These are phyloP conservation scores for Chaetomiaceae sp. DNA, from an alignment of 2,329 filamentous ascomycete species.

Conservation along the genomic window DNA sequence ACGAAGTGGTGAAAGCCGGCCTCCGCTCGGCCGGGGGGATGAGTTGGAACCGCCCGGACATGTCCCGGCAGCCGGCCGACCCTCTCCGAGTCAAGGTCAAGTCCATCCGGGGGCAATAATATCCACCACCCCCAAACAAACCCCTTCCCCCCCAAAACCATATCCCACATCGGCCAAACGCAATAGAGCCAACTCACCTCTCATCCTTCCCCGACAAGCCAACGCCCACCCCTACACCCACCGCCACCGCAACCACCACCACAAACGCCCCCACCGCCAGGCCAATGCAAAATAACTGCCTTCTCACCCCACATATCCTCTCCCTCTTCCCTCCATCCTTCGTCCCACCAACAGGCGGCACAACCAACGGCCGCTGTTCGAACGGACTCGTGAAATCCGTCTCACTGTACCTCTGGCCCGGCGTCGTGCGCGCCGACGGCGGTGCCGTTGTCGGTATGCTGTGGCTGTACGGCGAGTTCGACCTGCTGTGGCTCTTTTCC, in stretches of 20 bases:
- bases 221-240: constrained; percentile 33
- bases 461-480: not conserved
- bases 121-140: too few species aligned
- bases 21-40: too few species aligned
- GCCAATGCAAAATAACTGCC: constrained; percentile 29
- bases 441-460: not conserved
- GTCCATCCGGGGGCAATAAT: too few species aligned
- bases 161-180: not conserved
- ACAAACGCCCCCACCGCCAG: constrained; percentile 30
- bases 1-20: not conserved
- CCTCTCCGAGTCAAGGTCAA: too few species aligned
- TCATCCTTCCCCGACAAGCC: not conserved
- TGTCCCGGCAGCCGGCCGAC: too few species aligned
- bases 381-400: constrained; percentile 12
- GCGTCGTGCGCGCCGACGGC: not conserved
- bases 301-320: constrained; percentile 31
- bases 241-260: constrained; percentile 31
- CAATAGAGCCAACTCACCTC: constrained; percentile 14
- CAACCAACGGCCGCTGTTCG: constrained; percentile 9
- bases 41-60: not conserved
- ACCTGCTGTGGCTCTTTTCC: not conserved
- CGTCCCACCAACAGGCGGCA: not conserved
- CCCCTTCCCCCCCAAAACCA: too few species aligned
- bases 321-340: not conserved
- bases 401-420: not conserved